Evolutionary conservation across 371 early-diverging fungal species (phyloP).

Genomic region (Gilbertella persicaria): DNA sequence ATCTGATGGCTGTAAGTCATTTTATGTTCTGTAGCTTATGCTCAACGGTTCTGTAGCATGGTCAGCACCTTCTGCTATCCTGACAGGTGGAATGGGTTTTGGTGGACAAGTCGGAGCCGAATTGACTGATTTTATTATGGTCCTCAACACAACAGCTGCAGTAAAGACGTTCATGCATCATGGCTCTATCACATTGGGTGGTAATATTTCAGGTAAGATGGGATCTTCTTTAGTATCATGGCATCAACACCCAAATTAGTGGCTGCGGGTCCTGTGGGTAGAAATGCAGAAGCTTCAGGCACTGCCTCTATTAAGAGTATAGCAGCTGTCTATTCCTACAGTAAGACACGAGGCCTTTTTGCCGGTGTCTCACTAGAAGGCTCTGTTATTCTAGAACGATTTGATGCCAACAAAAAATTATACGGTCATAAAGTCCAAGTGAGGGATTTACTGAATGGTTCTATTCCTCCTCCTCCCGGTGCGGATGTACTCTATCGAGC

Average conservation of each 20-base stretch:
- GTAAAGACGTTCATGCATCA: slow-evolving; percentile 74
- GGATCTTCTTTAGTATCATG: too few relatives aligned
- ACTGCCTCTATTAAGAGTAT: slow-evolving; percentile 53
- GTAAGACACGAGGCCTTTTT: slow-evolving; percentile 79
- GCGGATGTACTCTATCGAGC: slow-evolving; percentile 80
- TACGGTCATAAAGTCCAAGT: slow-evolving; percentile 76
- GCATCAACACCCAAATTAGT: too few relatives aligned
- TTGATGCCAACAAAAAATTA: slow-evolving; percentile 84
- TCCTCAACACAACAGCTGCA: slow-evolving; percentile 78
- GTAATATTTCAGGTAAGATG: slow-evolving; percentile 47
- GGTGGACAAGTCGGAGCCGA: slow-evolving; percentile 79
- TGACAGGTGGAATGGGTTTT: slow-evolving; percentile 68
- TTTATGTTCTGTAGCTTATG: not conserved
- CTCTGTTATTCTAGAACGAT: slow-evolving; percentile 84
- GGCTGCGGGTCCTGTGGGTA: slow-evolving; percentile 80
- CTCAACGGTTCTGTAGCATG: slow-evolving; percentile 26
- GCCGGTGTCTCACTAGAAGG: slow-evolving; percentile 89
- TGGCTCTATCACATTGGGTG: slow-evolving; percentile 77
- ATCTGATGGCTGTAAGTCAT: slow-evolving; percentile 38
- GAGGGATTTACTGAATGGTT: slow-evolving; percentile 75
- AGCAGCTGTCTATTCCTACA: slow-evolving; percentile 63
- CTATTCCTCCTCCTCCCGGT: slow-evolving; percentile 70
- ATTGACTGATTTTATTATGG: slow-evolving; percentile 77
- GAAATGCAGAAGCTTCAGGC: slow-evolving; percentile 76
- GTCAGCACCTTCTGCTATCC: slow-evolving; percentile 64